phyloP scores from a whole-genome alignment of 2,329 filamentous ascomycete genomes.

The Thielaviopsis euricoi region DNA sequence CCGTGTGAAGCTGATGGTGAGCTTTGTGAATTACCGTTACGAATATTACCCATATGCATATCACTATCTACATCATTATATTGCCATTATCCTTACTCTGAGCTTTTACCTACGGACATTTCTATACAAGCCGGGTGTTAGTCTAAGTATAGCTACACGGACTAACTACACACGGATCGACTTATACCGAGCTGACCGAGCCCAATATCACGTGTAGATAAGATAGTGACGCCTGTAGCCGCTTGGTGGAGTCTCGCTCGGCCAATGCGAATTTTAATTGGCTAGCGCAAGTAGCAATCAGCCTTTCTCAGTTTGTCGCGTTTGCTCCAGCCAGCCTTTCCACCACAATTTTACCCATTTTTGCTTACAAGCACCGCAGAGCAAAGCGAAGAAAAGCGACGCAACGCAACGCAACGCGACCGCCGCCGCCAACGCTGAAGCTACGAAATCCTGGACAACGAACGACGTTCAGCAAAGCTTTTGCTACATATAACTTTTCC shows the following conservation, averaged over 20 bases:
- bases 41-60: too few species aligned
- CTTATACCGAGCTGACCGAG: background rate
- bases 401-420: background rate
- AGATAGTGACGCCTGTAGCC: background rate
- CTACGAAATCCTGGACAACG: background rate
- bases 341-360: background rate
- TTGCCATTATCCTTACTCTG: too few species aligned
- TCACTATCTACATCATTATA: too few species aligned
- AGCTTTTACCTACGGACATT: too few species aligned
- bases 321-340: constrained; percentile 6
- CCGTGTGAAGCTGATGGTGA: too few species aligned
- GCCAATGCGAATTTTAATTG: constrained; percentile 7
- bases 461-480: too few species aligned
- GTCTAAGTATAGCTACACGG: background rate
- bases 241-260: background rate
- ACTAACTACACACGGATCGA: too few species aligned
- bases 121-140: too few species aligned
- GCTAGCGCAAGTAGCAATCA: constrained; percentile 7
- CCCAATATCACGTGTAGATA: background rate
- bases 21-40: too few species aligned
- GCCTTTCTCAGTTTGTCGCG: constrained; percentile 11
- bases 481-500: background rate
- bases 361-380: constrained; percentile 1
- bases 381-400: background rate
- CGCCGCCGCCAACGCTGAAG: background rate